phyloP scores from a whole-genome alignment of 805 yeast species.

The Lachancea nothofagi region DNA sequence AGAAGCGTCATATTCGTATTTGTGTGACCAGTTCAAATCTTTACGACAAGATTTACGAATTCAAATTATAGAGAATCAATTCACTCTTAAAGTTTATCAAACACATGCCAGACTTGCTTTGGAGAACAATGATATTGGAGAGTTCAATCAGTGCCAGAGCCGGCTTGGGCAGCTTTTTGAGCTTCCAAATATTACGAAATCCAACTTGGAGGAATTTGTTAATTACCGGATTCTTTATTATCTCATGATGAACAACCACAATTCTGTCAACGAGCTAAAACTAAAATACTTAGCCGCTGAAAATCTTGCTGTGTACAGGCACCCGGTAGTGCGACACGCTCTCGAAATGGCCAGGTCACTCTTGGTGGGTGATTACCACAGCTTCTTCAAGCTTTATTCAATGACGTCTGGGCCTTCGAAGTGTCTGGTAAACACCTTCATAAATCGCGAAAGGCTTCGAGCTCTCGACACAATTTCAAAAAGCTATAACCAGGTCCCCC shows the following conservation, averaged over 20 bases:
- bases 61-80: slow-evolving; percentile 73
- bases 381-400: slow-evolving; percentile 42
- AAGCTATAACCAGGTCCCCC: slow-evolving; percentile 46
- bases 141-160: slow-evolving; percentile 91
- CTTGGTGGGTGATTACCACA: slow-evolving; percentile 45
- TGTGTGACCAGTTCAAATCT: slow-evolving; percentile 87
- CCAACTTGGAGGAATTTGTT: slow-evolving; percentile 55
- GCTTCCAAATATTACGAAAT: slow-evolving; percentile 31
- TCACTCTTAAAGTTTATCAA: slow-evolving; percentile 77
- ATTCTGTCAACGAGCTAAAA: slow-evolving; percentile 21
- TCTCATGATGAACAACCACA: slow-evolving; percentile 61
- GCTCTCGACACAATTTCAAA: slow-evolving; percentile 52
- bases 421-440: slow-evolving; percentile 47
- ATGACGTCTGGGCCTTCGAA: slow-evolving; percentile 40
- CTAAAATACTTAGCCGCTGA: slow-evolving; percentile 11
- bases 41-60: slow-evolving; percentile 91
- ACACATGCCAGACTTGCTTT: slow-evolving; percentile 84
- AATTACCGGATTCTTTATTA: slow-evolving; percentile 71
- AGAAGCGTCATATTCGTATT: slow-evolving; percentile 61
- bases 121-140: slow-evolving; percentile 80
- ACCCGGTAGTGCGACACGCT: slow-evolving; percentile 24
- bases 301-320: slow-evolving; percentile 13
- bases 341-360: slow-evolving; percentile 31
- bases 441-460: slow-evolving; percentile 51
- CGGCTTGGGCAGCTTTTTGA: slow-evolving; percentile 63